Conservation (phyloP, 2,329 filamentous ascomycete genomes). For the Plenodomus tracheiphilus region DNA sequence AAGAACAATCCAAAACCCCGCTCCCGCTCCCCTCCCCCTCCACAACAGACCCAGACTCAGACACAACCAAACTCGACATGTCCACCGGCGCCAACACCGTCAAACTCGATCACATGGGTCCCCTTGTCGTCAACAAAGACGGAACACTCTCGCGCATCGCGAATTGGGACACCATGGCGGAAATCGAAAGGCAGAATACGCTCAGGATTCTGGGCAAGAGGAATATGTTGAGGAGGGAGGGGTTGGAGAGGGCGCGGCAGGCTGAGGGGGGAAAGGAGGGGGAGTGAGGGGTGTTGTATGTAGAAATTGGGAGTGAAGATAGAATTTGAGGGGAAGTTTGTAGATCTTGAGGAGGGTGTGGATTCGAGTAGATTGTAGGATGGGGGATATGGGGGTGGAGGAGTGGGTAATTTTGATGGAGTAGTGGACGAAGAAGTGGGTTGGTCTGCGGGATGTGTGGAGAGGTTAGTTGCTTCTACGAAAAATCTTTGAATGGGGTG, state of each 20-base stretch:
- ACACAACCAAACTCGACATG: constrained; percentile 32
- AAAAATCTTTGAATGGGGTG: no score
- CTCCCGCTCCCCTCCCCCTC: constrained; percentile 8
- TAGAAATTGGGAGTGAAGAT: background rate
- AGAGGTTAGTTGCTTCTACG: no score
- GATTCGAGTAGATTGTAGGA: no score
- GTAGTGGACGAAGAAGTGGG: no score
- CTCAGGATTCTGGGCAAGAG: constrained; percentile 68
- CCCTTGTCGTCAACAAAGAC: constrained; percentile 73
- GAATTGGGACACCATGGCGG: constrained; percentile 75
- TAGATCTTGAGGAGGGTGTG: no score
- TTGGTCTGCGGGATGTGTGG: no score
- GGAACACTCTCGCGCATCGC: constrained; percentile 71
- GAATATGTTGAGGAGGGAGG: constrained; percentile 65
- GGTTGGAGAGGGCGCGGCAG: constrained; percentile 48
- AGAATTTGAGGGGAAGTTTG: background rate
- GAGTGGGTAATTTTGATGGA: no score
- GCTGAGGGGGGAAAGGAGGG: constrained; percentile 1
- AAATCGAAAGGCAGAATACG: constrained; percentile 68
- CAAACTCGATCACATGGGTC: constrained; percentile 69
- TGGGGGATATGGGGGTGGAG: background rate
- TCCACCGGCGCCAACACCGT: constrained; percentile 44
- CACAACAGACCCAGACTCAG: background rate
- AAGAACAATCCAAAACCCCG: constrained; percentile 1
- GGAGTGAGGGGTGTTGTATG: background rate